Evolutionary conservation across 805 yeast genomes (phyloP), one percentile per base, ranked within the genome.

Genomic region (Zygotorulaspora chibaensis): DNA sequence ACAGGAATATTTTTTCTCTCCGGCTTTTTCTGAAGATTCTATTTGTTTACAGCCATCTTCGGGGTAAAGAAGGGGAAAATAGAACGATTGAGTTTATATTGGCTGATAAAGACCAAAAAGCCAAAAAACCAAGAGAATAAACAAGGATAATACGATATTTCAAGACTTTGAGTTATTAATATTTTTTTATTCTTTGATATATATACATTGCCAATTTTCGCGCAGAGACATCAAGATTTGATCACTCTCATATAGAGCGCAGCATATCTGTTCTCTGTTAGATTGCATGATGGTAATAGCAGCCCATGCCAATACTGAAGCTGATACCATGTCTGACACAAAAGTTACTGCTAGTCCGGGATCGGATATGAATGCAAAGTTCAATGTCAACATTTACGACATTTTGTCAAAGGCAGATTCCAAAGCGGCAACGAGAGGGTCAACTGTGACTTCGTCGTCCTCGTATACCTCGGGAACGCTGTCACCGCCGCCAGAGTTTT

Each of bases 401-500:
- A 33, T 33, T 13, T 16, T 33, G 20, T 6, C 36, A 3, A 33
- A 33, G 20, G 36, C 20, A 13, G 20, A 33, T 20, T 20, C 25
- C 25, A 20, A 20, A 7, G 25, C 4, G 25, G 25, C 7, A 7
- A 20, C 25, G 25, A 20, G 25, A 20, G 25, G 25, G 25, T 12
- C 33, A 13, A 13, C 33, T 5, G 33, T 12, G 33, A 13, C 33
- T 29, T 29, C 38, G n/a, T 35, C 38, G 6, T 18, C 25, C 13
- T 17, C 38, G 27, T 20, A 20, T 20, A 20, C 25, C 25, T 20
- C 25, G 25, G 25, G 25, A 7, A 17, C 38, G n/a, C 25, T 35
- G n/a, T 42, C 45, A 12, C 45, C 40, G 10, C 38, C 46, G 16
- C 33, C 37, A n/a, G 16, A 13, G 28, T 37, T 23, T 37, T 13